Percentiles rank a stretch among this genome's conserved stretches.
Evolutionary conservation across 352 stramenopile genomes (phyloP).

Genomic region (Globisporangium splendens): DNA sequence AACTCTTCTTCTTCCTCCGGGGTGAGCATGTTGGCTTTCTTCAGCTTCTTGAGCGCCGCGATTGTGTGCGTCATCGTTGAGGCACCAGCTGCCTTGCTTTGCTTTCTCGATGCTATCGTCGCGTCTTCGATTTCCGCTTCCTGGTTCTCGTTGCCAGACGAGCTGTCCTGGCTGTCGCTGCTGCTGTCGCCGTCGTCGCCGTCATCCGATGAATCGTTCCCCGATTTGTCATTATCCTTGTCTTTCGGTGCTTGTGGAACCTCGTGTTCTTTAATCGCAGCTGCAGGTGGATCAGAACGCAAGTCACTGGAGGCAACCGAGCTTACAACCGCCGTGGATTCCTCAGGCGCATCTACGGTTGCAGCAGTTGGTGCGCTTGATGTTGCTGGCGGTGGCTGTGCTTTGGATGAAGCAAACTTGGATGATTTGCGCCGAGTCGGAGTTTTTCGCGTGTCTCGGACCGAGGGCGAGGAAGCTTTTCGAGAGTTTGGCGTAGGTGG

Average conservation of each 20-base stretch:
- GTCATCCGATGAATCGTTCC: not conserved
- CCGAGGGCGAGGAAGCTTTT: not conserved
- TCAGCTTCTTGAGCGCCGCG: slow-evolving; percentile 64
- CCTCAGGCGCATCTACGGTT: too few species aligned
- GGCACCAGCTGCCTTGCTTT: slow-evolving; percentile 10
- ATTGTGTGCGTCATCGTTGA: slow-evolving; percentile 53
- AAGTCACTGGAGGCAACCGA: too few species aligned
- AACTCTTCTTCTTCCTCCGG: slow-evolving; percentile 58
- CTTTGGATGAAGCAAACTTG: not conserved
- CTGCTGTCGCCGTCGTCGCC: slow-evolving; percentile 8
- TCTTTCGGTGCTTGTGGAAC: not conserved
- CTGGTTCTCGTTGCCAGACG: not conserved
- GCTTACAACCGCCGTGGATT: too few species aligned
- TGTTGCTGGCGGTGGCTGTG: too few species aligned
- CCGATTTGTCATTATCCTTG: not conserved
- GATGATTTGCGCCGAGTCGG: not conserved
- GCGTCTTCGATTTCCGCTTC: not conserved
- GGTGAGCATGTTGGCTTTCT: slow-evolving; percentile 53
- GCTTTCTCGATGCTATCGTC: not conserved
- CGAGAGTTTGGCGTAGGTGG: not conserved
- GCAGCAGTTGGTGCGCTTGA: too few species aligned
- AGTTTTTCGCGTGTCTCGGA: not conserved
- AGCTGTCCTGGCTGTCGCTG: not conserved
- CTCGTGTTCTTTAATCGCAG: too few species aligned
- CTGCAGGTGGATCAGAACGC: too few species aligned